Evolutionary conservation across 164 flowering plant genomes (phyloP).

Genomic region (Litsea cubeba): DNA sequence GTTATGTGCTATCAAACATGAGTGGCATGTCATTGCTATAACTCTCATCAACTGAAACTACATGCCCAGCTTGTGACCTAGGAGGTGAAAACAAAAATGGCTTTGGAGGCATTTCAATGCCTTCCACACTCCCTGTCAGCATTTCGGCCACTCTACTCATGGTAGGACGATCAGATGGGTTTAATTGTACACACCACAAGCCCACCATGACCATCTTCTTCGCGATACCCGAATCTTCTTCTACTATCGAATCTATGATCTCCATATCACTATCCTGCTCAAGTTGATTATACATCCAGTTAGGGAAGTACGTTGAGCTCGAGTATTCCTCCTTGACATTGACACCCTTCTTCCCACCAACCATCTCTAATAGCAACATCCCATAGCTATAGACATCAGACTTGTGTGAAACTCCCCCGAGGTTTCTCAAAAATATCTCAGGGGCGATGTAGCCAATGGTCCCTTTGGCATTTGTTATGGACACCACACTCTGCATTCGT

Average conservation of each 20-base stretch:
- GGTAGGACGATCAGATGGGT: slow-evolving; percentile 12
- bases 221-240: slow-evolving; percentile 6
- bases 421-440: slow-evolving; percentile 11
- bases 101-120: slow-evolving; percentile 15
- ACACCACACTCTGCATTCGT: slow-evolving; percentile 3
- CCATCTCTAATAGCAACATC: slow-evolving; percentile 21
- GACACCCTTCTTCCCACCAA: slow-evolving; percentile 10
- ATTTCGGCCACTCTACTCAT: slow-evolving; percentile 17
- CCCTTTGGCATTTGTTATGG: slow-evolving; percentile 13
- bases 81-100: slow-evolving; percentile 2
- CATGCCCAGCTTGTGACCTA: neutral
- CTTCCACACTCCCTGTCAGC: slow-evolving; percentile 15
- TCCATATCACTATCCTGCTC: slow-evolving; percentile 4
- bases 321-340: neutral
- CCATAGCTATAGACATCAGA: slow-evolving; percentile 24
- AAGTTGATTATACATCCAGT: slow-evolving; percentile 13
- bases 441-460: slow-evolving; percentile 22
- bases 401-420: slow-evolving; percentile 14
- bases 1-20: neutral
- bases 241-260: neutral
- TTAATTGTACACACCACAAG: slow-evolving; percentile 20
- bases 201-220: slow-evolving; percentile 20
- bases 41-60: neutral
- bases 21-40: neutral
- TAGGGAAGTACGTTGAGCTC: slow-evolving; percentile 7